phyloP scores from a whole-genome alignment of 1,139 yeast genomes.

The Suhomyces atakaporum region DNA sequence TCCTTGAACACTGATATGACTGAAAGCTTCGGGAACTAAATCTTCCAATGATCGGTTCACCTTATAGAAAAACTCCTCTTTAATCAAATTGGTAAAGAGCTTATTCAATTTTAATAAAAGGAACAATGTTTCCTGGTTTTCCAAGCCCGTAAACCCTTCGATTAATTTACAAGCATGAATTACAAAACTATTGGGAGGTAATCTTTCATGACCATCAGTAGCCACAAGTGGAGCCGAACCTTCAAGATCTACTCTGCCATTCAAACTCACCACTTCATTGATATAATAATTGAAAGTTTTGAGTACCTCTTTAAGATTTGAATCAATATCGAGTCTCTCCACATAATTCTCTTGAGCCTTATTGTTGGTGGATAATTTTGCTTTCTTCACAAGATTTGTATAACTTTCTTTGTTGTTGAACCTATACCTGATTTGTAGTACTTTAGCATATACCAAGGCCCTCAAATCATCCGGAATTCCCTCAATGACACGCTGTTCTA shows the following conservation, averaged over 20 bases:
- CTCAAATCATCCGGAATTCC: slow-evolving; percentile 39
- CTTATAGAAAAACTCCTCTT: slow-evolving; percentile 43
- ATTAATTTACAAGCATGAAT: slow-evolving; percentile 25
- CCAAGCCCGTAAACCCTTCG: slow-evolving; percentile 23
- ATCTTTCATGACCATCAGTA: slow-evolving; percentile 12
- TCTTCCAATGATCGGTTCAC: slow-evolving; percentile 43
- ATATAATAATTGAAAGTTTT: slow-evolving; percentile 38
- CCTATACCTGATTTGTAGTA: slow-evolving; percentile 34
- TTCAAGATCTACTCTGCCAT: slow-evolving; percentile 17
- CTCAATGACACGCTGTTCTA: slow-evolving; percentile 30
- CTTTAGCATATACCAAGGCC: slow-evolving; percentile 35
- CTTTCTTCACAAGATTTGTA: slow-evolving; percentile 33
- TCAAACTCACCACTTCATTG: slow-evolving; percentile 21
- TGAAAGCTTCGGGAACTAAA: slow-evolving; percentile 25
- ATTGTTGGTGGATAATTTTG: slow-evolving; percentile 19
- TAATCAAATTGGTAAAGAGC: slow-evolving; percentile 27
- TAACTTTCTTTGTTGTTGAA: slow-evolving; percentile 36
- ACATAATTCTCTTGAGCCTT: slow-evolving; percentile 22
- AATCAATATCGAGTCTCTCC: slow-evolving; percentile 24
- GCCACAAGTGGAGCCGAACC: slow-evolving; percentile 12
- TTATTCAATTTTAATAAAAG: slow-evolving; percentile 39
- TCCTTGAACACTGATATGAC: slow-evolving; percentile 43
- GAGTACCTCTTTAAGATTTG: slow-evolving; percentile 29
- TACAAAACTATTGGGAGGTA: slow-evolving; percentile 29
- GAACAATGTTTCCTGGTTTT: slow-evolving; percentile 34